Evolutionary conservation across 2,329 filamentous ascomycete genomes (phyloP), one percentile per base, ranked within the genome.

Genomic region (Epicoccum nigrum): DNA sequence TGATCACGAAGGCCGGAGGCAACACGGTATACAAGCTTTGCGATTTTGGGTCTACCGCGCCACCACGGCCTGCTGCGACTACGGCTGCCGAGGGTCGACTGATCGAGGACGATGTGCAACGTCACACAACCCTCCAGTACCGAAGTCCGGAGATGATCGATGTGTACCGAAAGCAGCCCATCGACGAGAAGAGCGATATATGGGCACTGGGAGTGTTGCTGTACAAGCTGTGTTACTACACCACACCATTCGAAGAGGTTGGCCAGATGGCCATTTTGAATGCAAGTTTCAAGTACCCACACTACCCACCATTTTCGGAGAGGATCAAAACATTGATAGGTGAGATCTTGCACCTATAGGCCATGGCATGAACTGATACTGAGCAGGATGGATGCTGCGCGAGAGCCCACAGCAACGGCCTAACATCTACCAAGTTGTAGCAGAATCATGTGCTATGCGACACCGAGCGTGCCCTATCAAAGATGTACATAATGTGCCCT

Each of bases 221-320:
- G 46, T 99, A 99, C 80, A 99, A 99, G 79, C 81, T 99, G 55
- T 99, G 94, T 79, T 99, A 97, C 76, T 99, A 99, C 75, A 99
- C 94, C 1, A 99, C 94, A 5, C 94, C 94, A 0, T 99, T 99
- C 66, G 94, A 99, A 76, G 93, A 97, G 58, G 92, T 96, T 69
- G 94, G 94, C 20, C 93, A 97, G 77, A 89, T 97, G 79, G 94
- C 94, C 11, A 99, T 99, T 58, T 78, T 99, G 55, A 97, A 97
- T 70, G 94, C 94, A 42, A 95, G 86, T 73, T 97, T 90, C 81
- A 92, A 90, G 67, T 99, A 90, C 65, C 94, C 93, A 5, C 84
- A 82, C 53, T 91, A 97, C 67, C 94, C 94, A 21, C 79, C 84
- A 15, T 99, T 99, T 71, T 97, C 94, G 0, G 90, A 96, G 62